A percentile compares a stretch with the other conserved stretches of the same genome.
Evolutionary conservation across 1,284 basidiomycete species (phyloP).

Genomic region (Cryptococcus sp.): DNA sequence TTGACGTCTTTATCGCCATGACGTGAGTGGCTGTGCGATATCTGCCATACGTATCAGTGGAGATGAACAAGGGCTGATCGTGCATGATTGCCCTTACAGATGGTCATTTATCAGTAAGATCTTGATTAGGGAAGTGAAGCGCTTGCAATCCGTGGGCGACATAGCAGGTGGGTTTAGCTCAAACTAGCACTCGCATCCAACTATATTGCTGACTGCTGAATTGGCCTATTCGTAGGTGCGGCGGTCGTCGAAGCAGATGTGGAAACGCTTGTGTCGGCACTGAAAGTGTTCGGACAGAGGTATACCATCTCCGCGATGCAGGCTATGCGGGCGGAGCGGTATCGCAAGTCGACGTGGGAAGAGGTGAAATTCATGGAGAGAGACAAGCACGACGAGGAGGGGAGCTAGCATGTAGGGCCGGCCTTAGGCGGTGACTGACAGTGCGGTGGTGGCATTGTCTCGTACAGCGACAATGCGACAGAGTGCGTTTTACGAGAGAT

Average conservation of each 20-base stretch:
- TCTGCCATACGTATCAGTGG: not conserved
- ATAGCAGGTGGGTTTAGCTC: conserved; percentile 14
- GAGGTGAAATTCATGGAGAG: conserved; percentile 31
- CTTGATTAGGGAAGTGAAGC: conserved; percentile 43
- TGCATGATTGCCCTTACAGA: conserved; percentile 15
- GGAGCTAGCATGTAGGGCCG: not conserved
- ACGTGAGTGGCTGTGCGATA: conserved; percentile 25
- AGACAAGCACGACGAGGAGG: conserved; percentile 14
- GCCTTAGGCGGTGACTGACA: not conserved
- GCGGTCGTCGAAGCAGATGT: conserved; percentile 35
- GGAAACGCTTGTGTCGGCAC: conserved; percentile 31
- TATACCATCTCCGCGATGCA: conserved; percentile 34
- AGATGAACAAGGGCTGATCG: not conserved
- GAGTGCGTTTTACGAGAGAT: too few relatives aligned
- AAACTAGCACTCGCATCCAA: not conserved
- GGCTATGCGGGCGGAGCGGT: conserved; percentile 30
- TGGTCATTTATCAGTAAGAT: conserved; percentile 43
- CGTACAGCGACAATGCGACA: too few relatives aligned
- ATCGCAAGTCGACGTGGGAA: conserved; percentile 22
- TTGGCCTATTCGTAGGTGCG: conserved; percentile 14
- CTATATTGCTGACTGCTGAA: not conserved
- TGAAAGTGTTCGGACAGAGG: conserved; percentile 29
- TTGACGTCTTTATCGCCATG: conserved; percentile 46
- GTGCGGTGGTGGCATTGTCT: too few relatives aligned
- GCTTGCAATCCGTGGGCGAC: conserved; percentile 33